Evolutionary conservation across 139 green algal genomes (phyloP), one percentile per base, ranked within the genome.

Genomic region (Micromonas commoda): DNA sequence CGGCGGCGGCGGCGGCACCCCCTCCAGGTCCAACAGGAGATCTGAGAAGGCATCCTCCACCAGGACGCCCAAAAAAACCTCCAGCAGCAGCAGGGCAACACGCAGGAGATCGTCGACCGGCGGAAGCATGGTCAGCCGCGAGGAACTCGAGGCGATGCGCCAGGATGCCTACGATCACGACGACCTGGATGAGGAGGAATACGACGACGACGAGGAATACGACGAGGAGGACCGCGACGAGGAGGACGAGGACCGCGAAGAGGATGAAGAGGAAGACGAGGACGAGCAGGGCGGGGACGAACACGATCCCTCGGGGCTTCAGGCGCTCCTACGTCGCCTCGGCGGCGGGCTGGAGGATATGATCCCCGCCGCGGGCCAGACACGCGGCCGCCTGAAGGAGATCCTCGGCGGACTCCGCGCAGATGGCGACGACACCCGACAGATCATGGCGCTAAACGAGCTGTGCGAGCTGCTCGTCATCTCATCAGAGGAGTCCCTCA

Each of bases 401-500:
- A 93, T 97, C 67, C 80, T 98, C 23, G 54, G 76, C 21, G 84
- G 88, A 28, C 88, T 98, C 29, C 72, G 81, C 16, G 82, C 85
- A n/a, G 85, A 86, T 29, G 91, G 93, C 5, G 90, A 97, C 60
- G 91, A 96, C 54, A 76, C 34, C 6, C 21, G 83, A 64, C 91
- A 96, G 85, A 83, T 97, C 37, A 85, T 84, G 0, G 88, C 91
- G 1, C 85, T 98, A 1, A 91, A 83, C 0, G 86, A 96, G 83
- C 91, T 98, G 37, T 96, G 90, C 73, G 94, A 97, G 81, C 76
- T 96, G 52, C 85, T 98, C 72, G 92, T 91, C 5, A 93, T 98
- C 57, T 90, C 87, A 26, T 92, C 85, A 2, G 94, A 98, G 73
- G 94, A 98, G 75, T 82, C 81, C 0, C 85, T 98, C 35, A 82